Evolutionary conservation across 2,329 filamentous ascomycete genomes (phyloP).

Genomic region (Microascus cirrosus): DNA sequence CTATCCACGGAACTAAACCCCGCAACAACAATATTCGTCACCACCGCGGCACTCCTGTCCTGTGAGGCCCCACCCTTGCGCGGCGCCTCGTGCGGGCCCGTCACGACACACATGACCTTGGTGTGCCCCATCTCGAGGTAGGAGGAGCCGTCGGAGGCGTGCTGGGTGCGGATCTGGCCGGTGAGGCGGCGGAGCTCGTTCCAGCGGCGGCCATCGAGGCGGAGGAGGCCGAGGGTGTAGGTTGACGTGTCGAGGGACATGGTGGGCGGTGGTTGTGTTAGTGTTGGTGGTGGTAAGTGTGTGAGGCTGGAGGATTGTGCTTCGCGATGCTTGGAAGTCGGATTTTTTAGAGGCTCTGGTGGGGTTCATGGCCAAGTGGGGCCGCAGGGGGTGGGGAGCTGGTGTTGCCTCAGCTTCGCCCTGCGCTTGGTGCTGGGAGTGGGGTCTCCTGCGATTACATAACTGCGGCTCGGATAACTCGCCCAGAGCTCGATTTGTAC

Average conservation of each 20-base stretch:
- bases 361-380: no score
- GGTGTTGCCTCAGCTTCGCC: no score
- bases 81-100: constrained; percentile 61
- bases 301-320: background rate
- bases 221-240: constrained; percentile 75
- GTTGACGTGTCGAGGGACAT: constrained; percentile 96
- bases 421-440: background rate
- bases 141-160: constrained; percentile 82
- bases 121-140: constrained; percentile 98
- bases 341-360: background rate
- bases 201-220: constrained; percentile 81
- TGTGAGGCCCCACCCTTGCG: constrained; percentile 10
- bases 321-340: background rate
- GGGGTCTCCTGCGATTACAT: no score
- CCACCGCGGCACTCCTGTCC: constrained; percentile 46
- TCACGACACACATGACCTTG: constrained; percentile 86
- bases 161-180: constrained; percentile 84
- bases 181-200: constrained; percentile 87
- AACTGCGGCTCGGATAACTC: no score
- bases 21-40: constrained; percentile 73
- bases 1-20: constrained; percentile 83
- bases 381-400: no score
- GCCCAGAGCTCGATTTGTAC: no score
- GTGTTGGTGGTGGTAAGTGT: background rate
- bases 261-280: background rate